Conservation (phyloP, 108 stramenopile genomes). For the Skeletonema potamos region DNA sequence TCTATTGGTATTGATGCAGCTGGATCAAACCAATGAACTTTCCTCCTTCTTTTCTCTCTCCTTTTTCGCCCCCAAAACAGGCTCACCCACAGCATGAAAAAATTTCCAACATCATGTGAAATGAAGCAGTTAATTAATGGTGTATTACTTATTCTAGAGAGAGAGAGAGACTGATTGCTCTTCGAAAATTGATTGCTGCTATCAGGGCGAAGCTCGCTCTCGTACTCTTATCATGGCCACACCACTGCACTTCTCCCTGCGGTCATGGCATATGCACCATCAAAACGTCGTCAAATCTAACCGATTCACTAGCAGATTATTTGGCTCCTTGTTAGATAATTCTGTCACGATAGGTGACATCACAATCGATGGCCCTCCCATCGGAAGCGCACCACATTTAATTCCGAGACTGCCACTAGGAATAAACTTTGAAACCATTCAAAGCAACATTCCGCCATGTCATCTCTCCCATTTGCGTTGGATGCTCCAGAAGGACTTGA, state of each 20-base stretch:
- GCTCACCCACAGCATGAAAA: no score
- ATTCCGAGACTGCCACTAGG: conserved; percentile 13
- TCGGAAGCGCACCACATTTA: conserved; percentile 17
- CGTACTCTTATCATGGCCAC: no score
- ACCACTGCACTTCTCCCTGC: background rate
- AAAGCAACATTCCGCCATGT: conserved; percentile 32
- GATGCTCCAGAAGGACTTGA: conserved; percentile 86
- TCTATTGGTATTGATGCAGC: no score
- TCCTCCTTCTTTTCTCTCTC: no score
- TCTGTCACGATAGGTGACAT: conserved; percentile 44
- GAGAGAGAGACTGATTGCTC: no score
- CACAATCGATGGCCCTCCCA: conserved; percentile 17
- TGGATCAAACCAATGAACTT: no score
- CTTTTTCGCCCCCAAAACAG: no score
- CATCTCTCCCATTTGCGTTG: conserved; percentile 72
- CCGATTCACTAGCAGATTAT: background rate
- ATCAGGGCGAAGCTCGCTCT: no score
- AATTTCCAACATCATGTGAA: no score
- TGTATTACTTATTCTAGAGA: no score
- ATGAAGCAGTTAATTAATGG: no score
- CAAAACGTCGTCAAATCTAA: background rate
- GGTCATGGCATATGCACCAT: background rate
- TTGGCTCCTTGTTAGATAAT: conserved; percentile 10
- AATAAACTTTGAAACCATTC: background rate
- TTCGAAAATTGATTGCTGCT: no score